These are phyloP conservation scores for Lyophyllum shimeji DNA, from an alignment of 768 basidiomycete genomes.

Conservation along the genomic window DNA sequence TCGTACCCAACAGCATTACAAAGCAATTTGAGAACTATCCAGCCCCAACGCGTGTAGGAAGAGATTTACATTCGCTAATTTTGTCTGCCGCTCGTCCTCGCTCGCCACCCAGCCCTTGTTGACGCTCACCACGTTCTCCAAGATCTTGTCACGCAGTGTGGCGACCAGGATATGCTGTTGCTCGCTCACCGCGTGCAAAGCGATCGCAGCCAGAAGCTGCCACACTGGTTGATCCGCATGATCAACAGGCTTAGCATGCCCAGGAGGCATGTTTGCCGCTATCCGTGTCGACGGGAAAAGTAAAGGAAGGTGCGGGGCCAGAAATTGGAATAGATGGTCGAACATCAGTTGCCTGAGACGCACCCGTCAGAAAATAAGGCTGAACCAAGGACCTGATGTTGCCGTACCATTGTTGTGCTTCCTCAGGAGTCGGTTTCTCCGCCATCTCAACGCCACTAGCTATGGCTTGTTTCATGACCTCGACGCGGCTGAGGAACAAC, in stretches of 20 bases:
- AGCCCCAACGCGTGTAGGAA: conserved; percentile 79
- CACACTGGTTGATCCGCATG: conserved; percentile 89
- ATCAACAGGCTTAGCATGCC: conserved; percentile 47
- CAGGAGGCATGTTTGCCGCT: conserved; percentile 35
- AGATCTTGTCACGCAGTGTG: conserved; percentile 86
- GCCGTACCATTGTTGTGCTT: conserved; percentile 70
- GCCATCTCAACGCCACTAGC: conserved; percentile 48
- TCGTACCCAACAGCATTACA: conserved; percentile 33
- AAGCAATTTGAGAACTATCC: conserved; percentile 68
- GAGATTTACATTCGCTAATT: conserved; percentile 90
- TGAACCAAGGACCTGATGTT: neutral
- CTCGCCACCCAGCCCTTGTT: conserved; percentile 72
- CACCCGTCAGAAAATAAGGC: conserved; percentile 8
- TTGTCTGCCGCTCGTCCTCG: conserved; percentile 73
- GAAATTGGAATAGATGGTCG: conserved; percentile 79
- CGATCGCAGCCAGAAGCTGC: conserved; percentile 90
- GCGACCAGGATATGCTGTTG: conserved; percentile 90
- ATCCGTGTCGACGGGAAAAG: conserved; percentile 92
- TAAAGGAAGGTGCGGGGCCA: conserved; percentile 70
- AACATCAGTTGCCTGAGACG: conserved; percentile 80
- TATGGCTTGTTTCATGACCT: conserved; percentile 80
- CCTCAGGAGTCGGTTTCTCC: conserved; percentile 66
- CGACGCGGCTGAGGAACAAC: conserved; percentile 89
- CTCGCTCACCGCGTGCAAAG: conserved; percentile 77
- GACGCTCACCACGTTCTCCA: conserved; percentile 83